Evolutionary conservation across 2,329 filamentous ascomycete genomes (phyloP).

Genomic region (Botrytis paeoniae): DNA sequence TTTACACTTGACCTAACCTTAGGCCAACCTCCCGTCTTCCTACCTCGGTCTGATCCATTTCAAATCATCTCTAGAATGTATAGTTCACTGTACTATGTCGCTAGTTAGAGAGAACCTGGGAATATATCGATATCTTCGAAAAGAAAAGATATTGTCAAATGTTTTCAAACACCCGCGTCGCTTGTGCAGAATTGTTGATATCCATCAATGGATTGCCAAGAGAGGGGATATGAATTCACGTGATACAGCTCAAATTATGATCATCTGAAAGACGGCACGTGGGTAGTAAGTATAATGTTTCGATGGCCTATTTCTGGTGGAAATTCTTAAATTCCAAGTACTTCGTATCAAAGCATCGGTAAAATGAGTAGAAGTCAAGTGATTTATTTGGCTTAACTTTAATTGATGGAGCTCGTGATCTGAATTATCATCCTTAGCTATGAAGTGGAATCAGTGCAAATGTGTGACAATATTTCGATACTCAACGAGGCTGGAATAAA

Average conservation of each 20-base stretch:
- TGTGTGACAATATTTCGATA: background rate
- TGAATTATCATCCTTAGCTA: too few species aligned
- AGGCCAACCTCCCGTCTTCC: background rate
- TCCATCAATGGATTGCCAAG: background rate
- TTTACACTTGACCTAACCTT: background rate
- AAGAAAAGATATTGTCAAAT: background rate
- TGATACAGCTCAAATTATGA: background rate
- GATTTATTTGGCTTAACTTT: background rate
- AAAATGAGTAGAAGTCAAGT: background rate
- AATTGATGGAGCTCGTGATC: too few species aligned
- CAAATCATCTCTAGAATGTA: background rate
- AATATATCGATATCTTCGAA: background rate
- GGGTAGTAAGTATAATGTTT: background rate
- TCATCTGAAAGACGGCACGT: background rate
- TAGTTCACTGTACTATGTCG: background rate
- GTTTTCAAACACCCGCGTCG: background rate
- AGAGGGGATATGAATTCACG: background rate
- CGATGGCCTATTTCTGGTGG: background rate
- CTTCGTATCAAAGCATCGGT: background rate
- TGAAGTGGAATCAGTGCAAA: background rate
- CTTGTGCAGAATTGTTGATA: background rate
- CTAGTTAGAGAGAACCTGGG: fast-evolving
- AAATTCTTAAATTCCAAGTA: background rate
- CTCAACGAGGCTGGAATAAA: background rate
- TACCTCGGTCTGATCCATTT: background rate